Evolutionary conservation across 2,329 filamentous ascomycete species (phyloP).

Genomic region (Fusarium tanahbumbuense): DNA sequence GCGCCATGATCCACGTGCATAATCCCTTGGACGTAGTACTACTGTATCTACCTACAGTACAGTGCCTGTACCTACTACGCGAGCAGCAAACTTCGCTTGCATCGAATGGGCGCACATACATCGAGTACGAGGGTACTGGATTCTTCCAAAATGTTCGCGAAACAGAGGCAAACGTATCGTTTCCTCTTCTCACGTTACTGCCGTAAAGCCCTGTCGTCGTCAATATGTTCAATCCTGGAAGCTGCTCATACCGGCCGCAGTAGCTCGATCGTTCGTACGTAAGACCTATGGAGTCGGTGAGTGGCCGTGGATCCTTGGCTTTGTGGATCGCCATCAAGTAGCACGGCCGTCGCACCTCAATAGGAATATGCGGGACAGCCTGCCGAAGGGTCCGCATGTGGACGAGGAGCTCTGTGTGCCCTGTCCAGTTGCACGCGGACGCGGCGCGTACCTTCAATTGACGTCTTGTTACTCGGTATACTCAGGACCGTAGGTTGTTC

Average conservation of each 20-base stretch:
- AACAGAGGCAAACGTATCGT: conserved; percentile 6
- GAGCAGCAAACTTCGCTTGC: conserved; percentile 8
- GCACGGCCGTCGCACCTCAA: conserved; percentile 35
- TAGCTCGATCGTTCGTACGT: conserved; percentile 45
- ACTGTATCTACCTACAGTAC: conserved; percentile 1
- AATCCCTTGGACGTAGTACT: conserved; percentile 9
- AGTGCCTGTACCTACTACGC: conserved; percentile 8
- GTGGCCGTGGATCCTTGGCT: conserved; percentile 41
- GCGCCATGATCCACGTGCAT: conserved; percentile 25
- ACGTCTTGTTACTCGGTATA: conserved; percentile 3
- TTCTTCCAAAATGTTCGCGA: background rate
- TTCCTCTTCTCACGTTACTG: conserved; percentile 11
- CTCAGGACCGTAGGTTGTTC: background rate
- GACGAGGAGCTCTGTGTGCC: conserved; percentile 19
- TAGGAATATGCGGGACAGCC: conserved; percentile 36
- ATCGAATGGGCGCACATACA: background rate
- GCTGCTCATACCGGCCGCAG: conserved; percentile 34
- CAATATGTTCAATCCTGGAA: conserved; percentile 19
- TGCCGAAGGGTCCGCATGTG: conserved; percentile 31
- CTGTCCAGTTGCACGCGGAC: conserved; percentile 27
- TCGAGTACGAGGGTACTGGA: background rate
- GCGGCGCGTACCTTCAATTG: conserved; percentile 37
- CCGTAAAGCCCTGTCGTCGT: conserved; percentile 25
- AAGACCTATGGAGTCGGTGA: conserved; percentile 44
- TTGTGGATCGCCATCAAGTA: conserved; percentile 34